Conservation (phyloP, 192 early-diverging fungal genomes). For the Lobosporangium transversale region DNA sequence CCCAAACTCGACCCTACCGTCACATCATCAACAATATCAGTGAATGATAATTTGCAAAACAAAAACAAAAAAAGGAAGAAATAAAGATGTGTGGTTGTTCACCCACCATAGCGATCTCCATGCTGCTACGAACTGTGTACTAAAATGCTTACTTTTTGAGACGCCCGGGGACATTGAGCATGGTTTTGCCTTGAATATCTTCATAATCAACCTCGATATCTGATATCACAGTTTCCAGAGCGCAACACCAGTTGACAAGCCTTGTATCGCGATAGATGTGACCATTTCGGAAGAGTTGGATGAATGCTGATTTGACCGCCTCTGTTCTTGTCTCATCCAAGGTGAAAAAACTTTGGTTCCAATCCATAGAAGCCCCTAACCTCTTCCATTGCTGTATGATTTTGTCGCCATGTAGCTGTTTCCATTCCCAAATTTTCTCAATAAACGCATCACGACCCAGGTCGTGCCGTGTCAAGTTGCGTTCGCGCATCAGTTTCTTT, state of each 20-base stretch:
- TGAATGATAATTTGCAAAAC: no score
- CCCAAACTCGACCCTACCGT: slow-evolving; percentile 91
- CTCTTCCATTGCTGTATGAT: slow-evolving; percentile 87
- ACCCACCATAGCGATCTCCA: no score
- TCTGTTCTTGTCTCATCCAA: slow-evolving; percentile 81
- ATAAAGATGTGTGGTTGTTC: no score
- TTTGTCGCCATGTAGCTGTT: slow-evolving; percentile 74
- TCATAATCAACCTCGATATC: slow-evolving; percentile 95
- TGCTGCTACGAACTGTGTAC: no score
- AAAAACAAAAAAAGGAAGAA: no score
- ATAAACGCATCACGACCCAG: slow-evolving; percentile 88
- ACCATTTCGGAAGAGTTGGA: slow-evolving; percentile 86
- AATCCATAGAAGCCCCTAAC: slow-evolving; percentile 90
- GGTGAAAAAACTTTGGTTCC: slow-evolving; percentile 88
- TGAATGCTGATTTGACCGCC: slow-evolving; percentile 92
- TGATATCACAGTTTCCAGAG: slow-evolving; percentile 93
- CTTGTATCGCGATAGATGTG: slow-evolving; percentile 91
- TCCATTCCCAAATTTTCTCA: slow-evolving; percentile 90
- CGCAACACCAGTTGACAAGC: slow-evolving; percentile 97
- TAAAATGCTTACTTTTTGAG: slow-evolving; percentile 72
- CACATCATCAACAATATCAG: slow-evolving; percentile 1
- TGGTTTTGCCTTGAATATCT: slow-evolving; percentile 76
- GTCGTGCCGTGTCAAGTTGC: slow-evolving; percentile 79
- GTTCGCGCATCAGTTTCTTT: slow-evolving; percentile 82
- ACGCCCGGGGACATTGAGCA: slow-evolving; percentile 81